Evolutionary conservation across 306 rosid species (phyloP).

Genomic region (Mucuna pruriens): DNA sequence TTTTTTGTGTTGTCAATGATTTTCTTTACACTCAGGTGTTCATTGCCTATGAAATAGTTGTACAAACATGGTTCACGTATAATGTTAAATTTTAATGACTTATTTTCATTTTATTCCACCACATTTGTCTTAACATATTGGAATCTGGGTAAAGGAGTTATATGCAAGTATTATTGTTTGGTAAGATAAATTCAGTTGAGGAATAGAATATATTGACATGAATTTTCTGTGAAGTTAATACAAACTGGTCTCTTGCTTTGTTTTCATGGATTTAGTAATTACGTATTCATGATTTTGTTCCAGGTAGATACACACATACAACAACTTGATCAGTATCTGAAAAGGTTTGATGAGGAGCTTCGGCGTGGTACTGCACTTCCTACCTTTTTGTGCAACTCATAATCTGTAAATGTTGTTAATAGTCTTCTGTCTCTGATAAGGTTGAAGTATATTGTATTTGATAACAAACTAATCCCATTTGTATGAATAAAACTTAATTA

Average conservation of each 20-base stretch:
- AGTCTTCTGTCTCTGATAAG: conserved; percentile 1
- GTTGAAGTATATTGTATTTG: not conserved
- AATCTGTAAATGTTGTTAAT: conserved; percentile 6
- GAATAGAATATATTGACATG: not conserved
- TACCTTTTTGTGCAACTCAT: conserved; percentile 19
- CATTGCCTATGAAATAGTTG: not conserved
- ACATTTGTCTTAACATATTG: not conserved
- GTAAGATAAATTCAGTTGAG: not conserved
- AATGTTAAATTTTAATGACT: not conserved
- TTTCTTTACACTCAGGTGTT: not conserved
- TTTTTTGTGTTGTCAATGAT: not conserved
- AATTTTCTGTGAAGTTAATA: not conserved
- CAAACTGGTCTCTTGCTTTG: conserved; percentile 23
- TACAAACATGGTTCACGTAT: conserved; percentile 15
- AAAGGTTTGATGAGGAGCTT: conserved; percentile 80
- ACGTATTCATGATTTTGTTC: conserved; percentile 41
- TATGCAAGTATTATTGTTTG: conserved; percentile 1
- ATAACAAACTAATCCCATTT: not conserved
- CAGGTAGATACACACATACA: conserved; percentile 94
- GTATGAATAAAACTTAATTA: conserved; percentile 1
- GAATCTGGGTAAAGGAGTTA: conserved; percentile 5
- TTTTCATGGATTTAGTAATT: conserved; percentile 29
- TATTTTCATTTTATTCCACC: conserved; percentile 5
- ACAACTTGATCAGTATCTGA: conserved; percentile 95
- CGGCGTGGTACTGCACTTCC: conserved; percentile 68